Base-by-base conservation (phyloP, 192 early-diverging fungal genomes). In the Rhizophagus prolifer region DNA sequence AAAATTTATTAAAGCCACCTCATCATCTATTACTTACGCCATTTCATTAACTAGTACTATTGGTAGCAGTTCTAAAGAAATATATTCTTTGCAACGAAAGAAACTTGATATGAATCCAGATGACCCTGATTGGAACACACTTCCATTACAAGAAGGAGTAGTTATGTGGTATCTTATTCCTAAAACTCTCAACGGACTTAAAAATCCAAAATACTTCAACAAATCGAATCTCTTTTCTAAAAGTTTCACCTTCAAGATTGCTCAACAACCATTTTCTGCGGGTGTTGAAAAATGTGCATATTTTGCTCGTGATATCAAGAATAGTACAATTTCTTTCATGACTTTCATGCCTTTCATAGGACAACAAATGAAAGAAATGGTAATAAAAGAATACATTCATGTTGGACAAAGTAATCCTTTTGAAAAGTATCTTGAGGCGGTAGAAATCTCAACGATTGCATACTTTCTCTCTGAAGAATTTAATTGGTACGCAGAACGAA, bases 261-360 rank as follows among this genome's bases (percentile, higher is more conserved):
- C 72, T 23, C 9, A 34, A 9, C 31, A 74, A 8, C 72, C 72
- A 60, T 74, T 74, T 61, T 31, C 72, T 25, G 30, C 34, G 0
- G 73, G 73, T 30, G 61, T 34, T 31, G 73, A 75, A 64, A 62
- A 34, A 64, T 75, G 47, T 47, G 73, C 73, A 60, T 75, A 75
- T 64, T 75, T 65, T 75, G 73, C 23, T 1, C 9, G 63, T 44
- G n/a, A 63, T 47, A 31, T 21, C 23, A 75, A 10, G 14, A 47
- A 26, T 19, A 16, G n/a, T n/a, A n/a, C n/a, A n/a, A n/a, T n/a
- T n/a, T n/a, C n/a, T n/a, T n/a, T n/a, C n/a, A n/a, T n/a, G n/a
- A n/a, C n/a, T n/a, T n/a, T n/a, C n/a, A n/a, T n/a, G n/a, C n/a
- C n/a, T n/a, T 4, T 31, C 62, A n/a, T n/a, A n/a, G n/a, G n/a